These are phyloP conservation scores for Russula sp. DNA, from an alignment of 768 basidiomycete species.

Conservation along the genomic window DNA sequence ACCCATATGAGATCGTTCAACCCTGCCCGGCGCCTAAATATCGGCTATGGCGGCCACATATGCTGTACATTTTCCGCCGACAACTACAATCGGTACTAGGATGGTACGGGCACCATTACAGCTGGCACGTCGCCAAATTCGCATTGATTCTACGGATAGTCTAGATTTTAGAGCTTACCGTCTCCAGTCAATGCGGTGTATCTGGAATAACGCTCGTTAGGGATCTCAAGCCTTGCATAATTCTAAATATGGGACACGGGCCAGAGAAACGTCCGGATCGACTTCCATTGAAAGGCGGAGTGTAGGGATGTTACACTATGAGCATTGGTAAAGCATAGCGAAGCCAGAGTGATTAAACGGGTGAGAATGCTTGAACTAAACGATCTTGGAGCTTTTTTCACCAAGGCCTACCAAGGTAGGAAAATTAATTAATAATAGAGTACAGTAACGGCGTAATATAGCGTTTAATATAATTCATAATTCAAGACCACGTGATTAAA, in stretches of 20 bases:
- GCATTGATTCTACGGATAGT: background rate
- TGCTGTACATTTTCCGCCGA: background rate
- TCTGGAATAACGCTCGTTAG: background rate
- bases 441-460: no score
- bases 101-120: conserved; percentile 2
- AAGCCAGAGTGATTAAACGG: background rate
- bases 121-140: background rate
- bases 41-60: background rate
- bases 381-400: no score
- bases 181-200: background rate
- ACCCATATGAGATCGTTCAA: background rate
- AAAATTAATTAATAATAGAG: background rate
- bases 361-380: background rate
- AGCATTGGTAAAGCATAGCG: background rate
- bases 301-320: background rate
- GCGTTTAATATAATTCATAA: background rate
- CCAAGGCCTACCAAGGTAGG: no score
- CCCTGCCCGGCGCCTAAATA: background rate
- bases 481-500: background rate
- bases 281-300: background rate
- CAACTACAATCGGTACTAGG: background rate
- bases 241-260: conserved; percentile 10
- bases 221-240: background rate
- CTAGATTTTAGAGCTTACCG: background rate
- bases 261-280: background rate